These are phyloP conservation scores for Mycena belliarum DNA, from an alignment of 768 basidiomycete species.

Conservation along the genomic window DNA sequence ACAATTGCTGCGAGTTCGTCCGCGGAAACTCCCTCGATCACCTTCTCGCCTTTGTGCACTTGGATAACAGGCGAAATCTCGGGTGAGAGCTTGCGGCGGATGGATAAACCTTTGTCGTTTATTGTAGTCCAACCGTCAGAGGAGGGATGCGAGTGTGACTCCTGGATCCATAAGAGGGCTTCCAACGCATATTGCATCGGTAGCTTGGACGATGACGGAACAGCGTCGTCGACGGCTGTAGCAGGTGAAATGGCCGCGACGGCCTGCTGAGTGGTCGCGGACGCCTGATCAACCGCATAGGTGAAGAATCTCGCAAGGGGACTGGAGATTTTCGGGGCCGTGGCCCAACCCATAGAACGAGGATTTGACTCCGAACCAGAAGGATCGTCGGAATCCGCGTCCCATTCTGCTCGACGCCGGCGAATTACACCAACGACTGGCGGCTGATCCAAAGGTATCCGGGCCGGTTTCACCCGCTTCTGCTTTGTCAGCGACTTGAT, in stretches of 20 bases:
- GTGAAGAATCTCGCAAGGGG: slow-evolving; percentile 72
- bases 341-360: slow-evolving; percentile 45
- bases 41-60: slow-evolving; percentile 85
- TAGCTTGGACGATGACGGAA: slow-evolving; percentile 56
- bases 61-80: slow-evolving; percentile 81
- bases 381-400: slow-evolving; percentile 45
- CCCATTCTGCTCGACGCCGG: slow-evolving; percentile 72
- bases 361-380: slow-evolving; percentile 21
- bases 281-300: slow-evolving; percentile 74
- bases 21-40: slow-evolving; percentile 91
- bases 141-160: slow-evolving; percentile 59
- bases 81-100: slow-evolving; percentile 74
- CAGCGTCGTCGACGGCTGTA: slow-evolving; percentile 37
- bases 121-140: slow-evolving; percentile 74
- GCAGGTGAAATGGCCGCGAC: slow-evolving; percentile 75
- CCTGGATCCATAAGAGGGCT: slow-evolving; percentile 77
- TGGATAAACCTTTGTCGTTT: slow-evolving; percentile 71
- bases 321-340: slow-evolving; percentile 67
- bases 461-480: slow-evolving; percentile 82
- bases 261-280: slow-evolving; percentile 72
- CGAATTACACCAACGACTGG: slow-evolving; percentile 75
- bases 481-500: slow-evolving; percentile 79
- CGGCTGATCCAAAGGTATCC: slow-evolving; percentile 93
- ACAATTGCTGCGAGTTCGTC: slow-evolving; percentile 85
- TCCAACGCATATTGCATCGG: slow-evolving; percentile 85